Evolutionary conservation across 1,284 basidiomycete species (phyloP), one percentile per base, ranked within the genome.

Genomic region (Ustilago trichophora): DNA sequence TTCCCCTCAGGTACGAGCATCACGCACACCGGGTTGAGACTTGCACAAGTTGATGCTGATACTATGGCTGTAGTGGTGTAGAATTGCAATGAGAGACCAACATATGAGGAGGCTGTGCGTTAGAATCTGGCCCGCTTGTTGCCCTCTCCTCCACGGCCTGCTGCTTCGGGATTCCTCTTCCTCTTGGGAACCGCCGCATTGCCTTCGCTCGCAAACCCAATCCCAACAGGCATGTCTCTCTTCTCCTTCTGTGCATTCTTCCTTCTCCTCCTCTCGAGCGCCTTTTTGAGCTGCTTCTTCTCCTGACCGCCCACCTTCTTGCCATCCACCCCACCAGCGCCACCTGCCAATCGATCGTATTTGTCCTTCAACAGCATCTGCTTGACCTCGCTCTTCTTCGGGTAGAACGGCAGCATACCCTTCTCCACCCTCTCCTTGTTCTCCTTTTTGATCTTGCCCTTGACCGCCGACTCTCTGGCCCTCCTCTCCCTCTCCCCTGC

Each of bases 171-270:
- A 6, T 29, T 22, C 22, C 53, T 48, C 49, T 65, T 70, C 18
- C 67, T 45, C 42, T 70, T 70, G 6, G 67, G 67, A 18, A 70
- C 26, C 6, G 55, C 48, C 1, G 40, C 49, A 4, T 34, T 41
- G 15, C 31, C 38, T 3, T 50, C 51, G 9, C 46, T 46, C 3
- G 27, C 64, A 46, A 60, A 57, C 16, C 56, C 45, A 21, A 70
- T 65, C 12, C 67, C 67, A 0, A 45, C 56, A 6, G 73, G 73
- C 73, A 75, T 71, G 22, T 60, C 51, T 19, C 87, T 90, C 83
- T 93, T 95, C 85, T 96, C 93, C 83, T 91, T 93, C 82, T 92
- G 91, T 26, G 86, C 86, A 19, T 90, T 84, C 85, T 94, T 95
- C 82, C 88, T 91, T 82, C 91, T 87, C 80, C 89, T 92, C 85